Evolutionary conservation across 2,329 filamentous ascomycete genomes (phyloP), one percentile per base, ranked within the genome.

Genomic region (Neofusicoccum laricinum): DNA sequence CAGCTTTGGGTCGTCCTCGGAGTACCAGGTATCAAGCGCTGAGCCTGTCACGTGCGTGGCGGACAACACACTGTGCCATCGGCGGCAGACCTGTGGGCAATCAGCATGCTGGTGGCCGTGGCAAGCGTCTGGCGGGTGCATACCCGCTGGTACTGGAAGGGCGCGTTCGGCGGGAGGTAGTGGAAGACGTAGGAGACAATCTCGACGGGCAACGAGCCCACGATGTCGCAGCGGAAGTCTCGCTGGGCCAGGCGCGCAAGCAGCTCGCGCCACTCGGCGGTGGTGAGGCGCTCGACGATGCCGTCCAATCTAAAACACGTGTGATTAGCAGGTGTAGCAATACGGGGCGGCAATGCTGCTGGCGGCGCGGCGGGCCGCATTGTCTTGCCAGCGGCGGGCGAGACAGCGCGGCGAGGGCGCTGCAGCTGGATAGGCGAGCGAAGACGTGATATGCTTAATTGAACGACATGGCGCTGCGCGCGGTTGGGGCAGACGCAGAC

Each of bases 181-280:
- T 65, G 64, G 65, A 79, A 77, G 15, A 79, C 62, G 4, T 71
- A 66, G 19, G 72, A 69, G 5, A 76, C 69, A 7, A 80, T 68
- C 69, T 80, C 78, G 14, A 75, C 15, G 4, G 78, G 78, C 40
- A 80, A 66, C 0, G 41, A 65, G n/a, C 68, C 70, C 36, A 80
- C 61, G 38, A 77, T 72, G 65, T 80, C 77, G 51, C 63, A 66
- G 11, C 69, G 67, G 65, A 77, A 76, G 41, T 68, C 57, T 45
- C 66, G 71, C 30, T 64, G 51, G 45, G 64, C 63, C 61, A 69
- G 69, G 8, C 66, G 43, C 36, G 64, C 55, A 10, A 70, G 66
- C 30, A 75, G 58, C 7, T 64, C 53, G 40, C 74, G 68, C 72
- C 72, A 75, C 66, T 77, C 75, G 66, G 72, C 67, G 1, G 71